Percentiles rank a stretch among this genome's conserved stretches.
Conservation (phyloP, 805 yeast species). For the Lipomyces mesembrius region DNA sequence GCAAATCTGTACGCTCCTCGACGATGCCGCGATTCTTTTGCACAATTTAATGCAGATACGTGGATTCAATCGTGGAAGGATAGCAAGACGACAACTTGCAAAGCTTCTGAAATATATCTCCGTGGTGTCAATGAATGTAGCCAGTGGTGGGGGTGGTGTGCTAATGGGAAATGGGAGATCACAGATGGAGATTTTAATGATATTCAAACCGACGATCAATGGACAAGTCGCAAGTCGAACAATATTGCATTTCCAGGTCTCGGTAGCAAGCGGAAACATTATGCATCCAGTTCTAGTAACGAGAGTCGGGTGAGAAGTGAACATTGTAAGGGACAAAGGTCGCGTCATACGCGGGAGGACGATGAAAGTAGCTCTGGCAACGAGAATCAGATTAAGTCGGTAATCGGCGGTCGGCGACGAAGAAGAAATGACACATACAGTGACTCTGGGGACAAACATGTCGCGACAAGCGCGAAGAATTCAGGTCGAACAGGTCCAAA, state of each 20-base stretch:
- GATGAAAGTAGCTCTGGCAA: background rate
- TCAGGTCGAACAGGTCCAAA: background rate
- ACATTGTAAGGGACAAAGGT: background rate
- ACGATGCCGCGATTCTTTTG: constrained; percentile 7
- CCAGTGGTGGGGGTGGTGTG: constrained; percentile 11
- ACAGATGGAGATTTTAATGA: background rate
- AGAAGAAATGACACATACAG: background rate
- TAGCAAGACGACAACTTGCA: background rate
- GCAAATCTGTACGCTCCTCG: constrained; percentile 21
- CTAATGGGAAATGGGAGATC: constrained; percentile 1
- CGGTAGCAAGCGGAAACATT: background rate
- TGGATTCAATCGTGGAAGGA: constrained; percentile 19
- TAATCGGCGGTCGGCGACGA: background rate
- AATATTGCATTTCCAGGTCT: background rate
- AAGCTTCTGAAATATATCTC: constrained; percentile 3
- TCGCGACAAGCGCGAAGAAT: background rate
- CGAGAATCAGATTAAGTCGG: background rate
- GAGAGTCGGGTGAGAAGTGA: background rate
- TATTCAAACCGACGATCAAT: background rate
- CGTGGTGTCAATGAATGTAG: background rate
- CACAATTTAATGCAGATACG: constrained; percentile 10
- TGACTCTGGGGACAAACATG: background rate
- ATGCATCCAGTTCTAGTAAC: background rate
- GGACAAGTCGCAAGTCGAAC: background rate
- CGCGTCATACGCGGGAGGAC: background rate